Evolutionary conservation across 225 moss, liverwort and hornwort species (phyloP).

Genomic region (Lunularia cruciata): DNA sequence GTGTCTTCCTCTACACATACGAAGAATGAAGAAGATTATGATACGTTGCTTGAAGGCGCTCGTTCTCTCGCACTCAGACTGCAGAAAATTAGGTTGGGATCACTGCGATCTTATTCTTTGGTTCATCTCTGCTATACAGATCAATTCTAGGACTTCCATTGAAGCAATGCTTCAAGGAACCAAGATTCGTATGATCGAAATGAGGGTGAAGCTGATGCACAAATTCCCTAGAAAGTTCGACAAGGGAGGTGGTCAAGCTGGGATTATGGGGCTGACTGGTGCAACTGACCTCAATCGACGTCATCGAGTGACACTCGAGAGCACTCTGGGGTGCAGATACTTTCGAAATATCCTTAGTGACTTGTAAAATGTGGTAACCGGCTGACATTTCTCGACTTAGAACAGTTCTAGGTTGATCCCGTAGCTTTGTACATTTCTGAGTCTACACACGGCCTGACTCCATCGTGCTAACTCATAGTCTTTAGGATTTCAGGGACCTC

Average conservation of each 20-base stretch:
- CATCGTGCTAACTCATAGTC: no score
- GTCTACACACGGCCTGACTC: no score
- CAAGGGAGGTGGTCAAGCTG: slow-evolving; percentile 19
- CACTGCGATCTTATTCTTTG: not conserved
- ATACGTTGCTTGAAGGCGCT: no score
- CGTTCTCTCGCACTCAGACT: no score
- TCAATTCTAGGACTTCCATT: slow-evolving; percentile 36
- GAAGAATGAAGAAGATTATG: no score
- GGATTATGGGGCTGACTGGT: slow-evolving; percentile 30
- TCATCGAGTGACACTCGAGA: slow-evolving; percentile 42
- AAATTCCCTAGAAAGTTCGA: slow-evolving; percentile 17
- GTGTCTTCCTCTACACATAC: no score
- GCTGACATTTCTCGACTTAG: slow-evolving; percentile 37
- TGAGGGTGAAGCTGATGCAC: slow-evolving; percentile 40
- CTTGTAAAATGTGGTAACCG: slow-evolving; percentile 41
- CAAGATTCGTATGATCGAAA: slow-evolving; percentile 32
- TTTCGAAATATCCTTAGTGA: slow-evolving; percentile 32
- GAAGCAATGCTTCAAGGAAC: slow-evolving; percentile 40
- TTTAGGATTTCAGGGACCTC: no score
- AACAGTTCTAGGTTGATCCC: slow-evolving; percentile 2
- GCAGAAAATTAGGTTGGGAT: no score
- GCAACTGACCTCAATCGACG: slow-evolving; percentile 38
- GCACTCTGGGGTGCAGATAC: slow-evolving; percentile 45
- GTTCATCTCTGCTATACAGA: slow-evolving; percentile 13
- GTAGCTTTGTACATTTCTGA: not conserved